Evolutionary conservation across 2,329 filamentous ascomycete species (phyloP), one percentile per base, ranked within the genome.

Genomic region (Pyrenophora teres): DNA sequence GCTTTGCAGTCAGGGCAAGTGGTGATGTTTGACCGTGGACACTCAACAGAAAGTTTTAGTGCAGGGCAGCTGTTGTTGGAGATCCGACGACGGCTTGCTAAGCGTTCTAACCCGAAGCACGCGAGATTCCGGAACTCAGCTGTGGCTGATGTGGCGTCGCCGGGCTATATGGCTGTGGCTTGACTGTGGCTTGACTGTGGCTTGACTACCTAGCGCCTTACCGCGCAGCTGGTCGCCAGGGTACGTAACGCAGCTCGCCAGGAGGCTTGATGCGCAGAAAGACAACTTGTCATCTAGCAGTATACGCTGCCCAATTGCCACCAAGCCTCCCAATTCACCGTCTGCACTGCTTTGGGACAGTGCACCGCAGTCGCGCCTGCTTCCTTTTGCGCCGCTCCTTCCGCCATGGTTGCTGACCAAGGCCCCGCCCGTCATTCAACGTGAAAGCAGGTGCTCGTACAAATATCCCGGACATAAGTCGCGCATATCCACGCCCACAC

Each of bases 11-110:
- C 41, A 51, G 47, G 51, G 56, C 35, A 51, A 51, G 59, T 56
- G 55, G 52, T 61, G 62, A 63, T 57, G 51, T 40, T 32, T 37
- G 55, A 56, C 50, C 55, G 64, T 61, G 58, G 59, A 56, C 54
- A 57, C 64, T 62, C 68, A 71, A 69, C 67, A 70, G 63, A 71
- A 69, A 68, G 63, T 58, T 65, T 56, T 47, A 46, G 46, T 48
- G 54, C 48, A 52, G 55, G 18, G 27, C 46, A 61, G 57, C 53
- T 62, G 27, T 10, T 16, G 60, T 57, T 61, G 60, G 50, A 59
- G 60, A 57, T 46, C 52, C 59, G 57, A 48, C 50, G 56, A 21
- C 50, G 46, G 44, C 36, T 40, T 30, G 21, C 45, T 41, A 35
- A 52, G 52, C 49, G 44, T 48, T 52, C 44, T 46, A 45, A 52